A percentile compares a stretch with the other conserved stretches of the same genome.
Conservation (phyloP, 2,329 filamentous ascomycete species). For the Tothia fuscella region DNA sequence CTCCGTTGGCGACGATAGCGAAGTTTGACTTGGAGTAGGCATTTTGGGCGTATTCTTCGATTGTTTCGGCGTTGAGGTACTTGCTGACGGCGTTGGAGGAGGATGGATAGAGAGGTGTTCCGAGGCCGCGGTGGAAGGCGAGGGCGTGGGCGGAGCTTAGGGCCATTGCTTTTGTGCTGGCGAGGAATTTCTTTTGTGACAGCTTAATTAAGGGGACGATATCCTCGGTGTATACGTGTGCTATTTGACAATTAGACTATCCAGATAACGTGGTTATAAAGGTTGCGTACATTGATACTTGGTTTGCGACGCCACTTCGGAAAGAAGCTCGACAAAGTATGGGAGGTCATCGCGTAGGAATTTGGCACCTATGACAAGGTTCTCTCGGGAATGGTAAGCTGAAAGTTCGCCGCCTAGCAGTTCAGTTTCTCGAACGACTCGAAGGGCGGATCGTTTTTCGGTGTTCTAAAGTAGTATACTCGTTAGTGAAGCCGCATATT, state of each 20-base stretch:
- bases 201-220: constrained; percentile 64
- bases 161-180: constrained; percentile 55
- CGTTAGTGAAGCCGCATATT: constrained; percentile 3
- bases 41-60: constrained; percentile 62
- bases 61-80: constrained; percentile 65
- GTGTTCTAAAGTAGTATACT: constrained; percentile 66
- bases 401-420: constrained; percentile 84
- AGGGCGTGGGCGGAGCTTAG: constrained; percentile 75
- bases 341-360: constrained; percentile 93
- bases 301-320: constrained; percentile 78
- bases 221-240: constrained; percentile 83
- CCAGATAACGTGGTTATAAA: neutral
- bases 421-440: constrained; percentile 90
- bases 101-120: constrained; percentile 62
- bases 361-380: constrained; percentile 81
- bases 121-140: constrained; percentile 90
- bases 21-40: constrained; percentile 87
- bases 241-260: constrained; percentile 34
- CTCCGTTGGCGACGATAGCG: constrained; percentile 81
- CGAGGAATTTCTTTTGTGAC: constrained; percentile 62
- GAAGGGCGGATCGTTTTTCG: constrained; percentile 72
- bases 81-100: constrained; percentile 60
- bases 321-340: constrained; percentile 92
- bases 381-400: constrained; percentile 85
- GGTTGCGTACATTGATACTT: constrained; percentile 58